phyloP scores from a whole-genome alignment of 2,329 filamentous ascomycete genomes.

The Exophiala bonariae region DNA sequence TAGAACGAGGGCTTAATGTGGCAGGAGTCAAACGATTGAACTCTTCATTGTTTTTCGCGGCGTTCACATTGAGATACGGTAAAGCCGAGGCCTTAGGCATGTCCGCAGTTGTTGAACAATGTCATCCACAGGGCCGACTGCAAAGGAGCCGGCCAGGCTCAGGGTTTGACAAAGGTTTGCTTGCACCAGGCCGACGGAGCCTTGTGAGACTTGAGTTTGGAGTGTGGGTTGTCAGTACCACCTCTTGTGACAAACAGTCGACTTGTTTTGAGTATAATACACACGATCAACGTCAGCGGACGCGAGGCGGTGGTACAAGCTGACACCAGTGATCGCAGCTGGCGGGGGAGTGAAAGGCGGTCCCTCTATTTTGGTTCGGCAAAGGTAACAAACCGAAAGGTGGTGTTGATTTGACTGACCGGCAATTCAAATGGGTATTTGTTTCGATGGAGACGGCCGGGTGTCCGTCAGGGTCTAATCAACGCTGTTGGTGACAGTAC shows the following conservation, averaged over 20 bases:
- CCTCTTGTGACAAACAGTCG: slow-evolving; percentile 11
- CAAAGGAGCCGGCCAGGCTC: slow-evolving; percentile 23
- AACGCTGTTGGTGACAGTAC: no score
- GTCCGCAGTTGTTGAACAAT: slow-evolving; percentile 19
- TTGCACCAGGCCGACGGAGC: slow-evolving; percentile 19
- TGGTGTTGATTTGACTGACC: no score
- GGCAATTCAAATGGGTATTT: no score
- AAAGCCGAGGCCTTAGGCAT: slow-evolving; percentile 28
- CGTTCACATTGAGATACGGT: slow-evolving; percentile 25
- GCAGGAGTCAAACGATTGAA: slow-evolving; percentile 20
- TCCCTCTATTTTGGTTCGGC: background rate
- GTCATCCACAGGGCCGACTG: slow-evolving; percentile 25
- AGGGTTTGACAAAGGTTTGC: slow-evolving; percentile 13
- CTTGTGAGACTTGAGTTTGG: slow-evolving; percentile 13
- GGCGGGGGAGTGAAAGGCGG: no score
- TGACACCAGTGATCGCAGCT: background rate
- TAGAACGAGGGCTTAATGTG: slow-evolving; percentile 26
- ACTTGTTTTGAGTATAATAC: background rate
- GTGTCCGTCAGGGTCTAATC: no score
- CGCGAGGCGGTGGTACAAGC: no score
- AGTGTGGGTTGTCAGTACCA: slow-evolving; percentile 16
- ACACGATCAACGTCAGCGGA: no score
- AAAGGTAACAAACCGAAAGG: no score
- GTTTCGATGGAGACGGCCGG: no score
- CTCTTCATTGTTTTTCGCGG: slow-evolving; percentile 24